Conservation (phyloP, 2,329 filamentous ascomycete species). For the Ophiocordyceps camponoti-saundersi region DNA sequence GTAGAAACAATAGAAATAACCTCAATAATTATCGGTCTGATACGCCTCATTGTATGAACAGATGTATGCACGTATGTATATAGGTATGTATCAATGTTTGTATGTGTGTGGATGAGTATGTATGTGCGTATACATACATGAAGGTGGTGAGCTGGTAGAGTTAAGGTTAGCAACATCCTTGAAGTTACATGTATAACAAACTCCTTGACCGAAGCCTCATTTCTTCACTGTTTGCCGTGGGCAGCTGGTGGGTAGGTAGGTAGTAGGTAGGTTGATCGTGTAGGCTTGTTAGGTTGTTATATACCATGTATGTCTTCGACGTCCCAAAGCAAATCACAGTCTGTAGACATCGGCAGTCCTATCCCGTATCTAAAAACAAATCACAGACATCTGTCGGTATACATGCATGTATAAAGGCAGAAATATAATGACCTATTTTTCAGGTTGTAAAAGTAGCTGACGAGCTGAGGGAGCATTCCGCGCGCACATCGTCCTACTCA, state of each 20-base stretch:
- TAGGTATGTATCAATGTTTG: neutral
- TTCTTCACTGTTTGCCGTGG: too few species aligned
- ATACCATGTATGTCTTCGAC: too few species aligned
- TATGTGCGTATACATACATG: neutral
- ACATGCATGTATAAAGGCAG: neutral
- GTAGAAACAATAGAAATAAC: neutral
- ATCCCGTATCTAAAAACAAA: too few species aligned
- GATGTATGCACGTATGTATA: neutral
- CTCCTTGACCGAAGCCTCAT: too few species aligned
- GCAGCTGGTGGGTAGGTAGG: too few species aligned
- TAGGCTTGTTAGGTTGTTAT: too few species aligned
- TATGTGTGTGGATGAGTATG: neutral
- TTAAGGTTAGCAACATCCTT: too few species aligned
- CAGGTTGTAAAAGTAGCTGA: neutral
- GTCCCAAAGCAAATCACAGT: too few species aligned
- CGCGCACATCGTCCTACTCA: neutral
- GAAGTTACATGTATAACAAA: too few species aligned
- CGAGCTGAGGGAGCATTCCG: neutral
- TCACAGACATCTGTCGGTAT: neutral
- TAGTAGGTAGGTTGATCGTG: too few species aligned
- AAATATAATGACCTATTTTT: neutral
- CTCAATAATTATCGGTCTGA: neutral
- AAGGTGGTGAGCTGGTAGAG: too few species aligned
- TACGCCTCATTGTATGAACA: neutral
- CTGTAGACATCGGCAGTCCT: too few species aligned